A percentile compares a stretch with the other conserved stretches of the same genome.
phyloP scores from a whole-genome alignment of 257 asterid species.

The Petrea volubilis region DNA sequence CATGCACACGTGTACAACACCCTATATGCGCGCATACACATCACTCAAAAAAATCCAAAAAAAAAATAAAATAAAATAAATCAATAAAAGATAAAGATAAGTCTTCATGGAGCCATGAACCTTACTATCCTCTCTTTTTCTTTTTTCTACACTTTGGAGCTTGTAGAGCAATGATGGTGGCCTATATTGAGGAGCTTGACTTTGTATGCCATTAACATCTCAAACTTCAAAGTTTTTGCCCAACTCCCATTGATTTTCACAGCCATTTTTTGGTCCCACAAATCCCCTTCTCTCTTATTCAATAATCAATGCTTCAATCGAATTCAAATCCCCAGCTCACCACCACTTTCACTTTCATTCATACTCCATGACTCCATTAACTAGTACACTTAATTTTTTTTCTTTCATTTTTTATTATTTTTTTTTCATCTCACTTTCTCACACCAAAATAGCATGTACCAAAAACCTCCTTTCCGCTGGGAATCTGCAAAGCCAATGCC shows the following conservation, averaged over 20 bases:
- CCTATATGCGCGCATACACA: slow-evolving; percentile 33
- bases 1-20: slow-evolving; percentile 44
- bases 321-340: slow-evolving; percentile 38
- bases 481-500: slow-evolving; percentile 58
- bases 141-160: not conserved
- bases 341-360: slow-evolving; percentile 25
- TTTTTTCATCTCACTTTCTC: slow-evolving; percentile 21
- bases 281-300: slow-evolving; percentile 26
- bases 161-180: slow-evolving; percentile 32
- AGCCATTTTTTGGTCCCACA: slow-evolving; percentile 46
- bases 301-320: slow-evolving; percentile 46
- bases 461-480: slow-evolving; percentile 52
- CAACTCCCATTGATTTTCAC: slow-evolving; percentile 41
- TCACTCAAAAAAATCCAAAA: slow-evolving; percentile 35
- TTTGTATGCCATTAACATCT: no score
- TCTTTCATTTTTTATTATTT: not conserved
- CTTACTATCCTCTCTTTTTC: not conserved
- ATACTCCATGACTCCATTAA: slow-evolving; percentile 54
- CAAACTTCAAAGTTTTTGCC: slow-evolving; percentile 35
- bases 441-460: slow-evolving; percentile 50
- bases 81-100: no score
- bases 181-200: slow-evolving; percentile 11
- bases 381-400: no score
- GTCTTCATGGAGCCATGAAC: slow-evolving; percentile 29
- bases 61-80: not conserved